Evolutionary conservation across 148 eudicot genomes (phyloP).

Genomic region (Vaccinium darrowii): DNA sequence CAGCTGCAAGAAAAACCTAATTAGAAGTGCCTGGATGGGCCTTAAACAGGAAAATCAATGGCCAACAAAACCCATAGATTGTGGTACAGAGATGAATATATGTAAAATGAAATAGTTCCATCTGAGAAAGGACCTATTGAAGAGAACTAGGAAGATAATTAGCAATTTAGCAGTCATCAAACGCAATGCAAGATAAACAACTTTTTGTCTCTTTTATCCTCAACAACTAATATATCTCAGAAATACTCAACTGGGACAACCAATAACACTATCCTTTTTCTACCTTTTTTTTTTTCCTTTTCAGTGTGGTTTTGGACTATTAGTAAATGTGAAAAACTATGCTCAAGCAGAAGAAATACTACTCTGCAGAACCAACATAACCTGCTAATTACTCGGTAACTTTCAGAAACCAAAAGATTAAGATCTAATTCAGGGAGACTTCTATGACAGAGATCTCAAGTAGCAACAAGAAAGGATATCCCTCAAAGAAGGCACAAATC

Average conservation of each 20-base stretch:
- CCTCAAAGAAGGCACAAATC: background rate
- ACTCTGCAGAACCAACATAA: background rate
- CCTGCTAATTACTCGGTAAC: background rate
- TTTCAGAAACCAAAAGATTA: background rate
- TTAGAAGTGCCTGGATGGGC: slow-evolving; percentile 3
- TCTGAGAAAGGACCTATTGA: background rate
- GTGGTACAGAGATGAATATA: background rate
- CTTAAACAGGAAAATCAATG: background rate
- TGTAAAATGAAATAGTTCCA: background rate
- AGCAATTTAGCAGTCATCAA: background rate
- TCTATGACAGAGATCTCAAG: background rate
- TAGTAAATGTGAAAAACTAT: background rate
- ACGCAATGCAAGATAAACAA: background rate
- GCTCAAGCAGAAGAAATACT: background rate
- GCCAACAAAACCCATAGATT: background rate
- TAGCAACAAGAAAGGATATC: background rate
- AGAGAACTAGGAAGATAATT: background rate
- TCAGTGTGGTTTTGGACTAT: background rate
- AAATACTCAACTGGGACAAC: background rate
- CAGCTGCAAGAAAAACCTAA: slow-evolving; percentile 51
- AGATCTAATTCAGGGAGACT: background rate
- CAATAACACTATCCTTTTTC: background rate
- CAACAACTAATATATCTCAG: background rate
- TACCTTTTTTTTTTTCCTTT: background rate
- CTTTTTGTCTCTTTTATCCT: background rate